A percentile compares a stretch with the other conserved stretches of the same genome.
phyloP scores from a whole-genome alignment of 75 land plant genomes.

The Picea sitchensis region DNA sequence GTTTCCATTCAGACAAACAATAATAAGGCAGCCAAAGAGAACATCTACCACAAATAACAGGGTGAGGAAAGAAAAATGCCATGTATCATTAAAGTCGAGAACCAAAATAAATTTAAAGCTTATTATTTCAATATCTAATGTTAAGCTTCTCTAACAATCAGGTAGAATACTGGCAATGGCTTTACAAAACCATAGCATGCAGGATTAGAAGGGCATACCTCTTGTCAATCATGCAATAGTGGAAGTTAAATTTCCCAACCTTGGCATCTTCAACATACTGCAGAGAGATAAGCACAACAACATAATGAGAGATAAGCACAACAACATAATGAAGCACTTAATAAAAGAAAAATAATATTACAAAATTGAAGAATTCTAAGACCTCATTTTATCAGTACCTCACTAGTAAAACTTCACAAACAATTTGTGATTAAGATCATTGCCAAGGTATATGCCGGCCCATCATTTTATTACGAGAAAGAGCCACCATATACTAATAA shows the following conservation, averaged over 20 bases:
- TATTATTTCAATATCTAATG: background rate
- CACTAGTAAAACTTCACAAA: background rate
- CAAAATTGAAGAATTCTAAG: background rate
- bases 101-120: background rate
- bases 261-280: conserved; percentile 88
- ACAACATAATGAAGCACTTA: too few species aligned
- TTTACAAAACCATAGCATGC: background rate
- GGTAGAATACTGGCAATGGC: background rate
- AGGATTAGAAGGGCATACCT: conserved; percentile 36
- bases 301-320: too few species aligned
- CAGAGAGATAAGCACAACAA: background rate
- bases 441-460: background rate
- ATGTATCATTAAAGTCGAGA: background rate
- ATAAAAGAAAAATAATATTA: background rate
- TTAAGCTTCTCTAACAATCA: background rate
- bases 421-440: background rate
- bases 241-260: conserved; percentile 59
- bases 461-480: background rate
- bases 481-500: too few species aligned
- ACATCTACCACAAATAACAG: background rate
- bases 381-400: background rate
- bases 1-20: background rate
- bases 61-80: background rate
- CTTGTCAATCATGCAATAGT: conserved; percentile 84
- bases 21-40: background rate